Base-by-base conservation (phyloP, 1,139 yeast genomes). In the Candida mesenterica region DNA sequence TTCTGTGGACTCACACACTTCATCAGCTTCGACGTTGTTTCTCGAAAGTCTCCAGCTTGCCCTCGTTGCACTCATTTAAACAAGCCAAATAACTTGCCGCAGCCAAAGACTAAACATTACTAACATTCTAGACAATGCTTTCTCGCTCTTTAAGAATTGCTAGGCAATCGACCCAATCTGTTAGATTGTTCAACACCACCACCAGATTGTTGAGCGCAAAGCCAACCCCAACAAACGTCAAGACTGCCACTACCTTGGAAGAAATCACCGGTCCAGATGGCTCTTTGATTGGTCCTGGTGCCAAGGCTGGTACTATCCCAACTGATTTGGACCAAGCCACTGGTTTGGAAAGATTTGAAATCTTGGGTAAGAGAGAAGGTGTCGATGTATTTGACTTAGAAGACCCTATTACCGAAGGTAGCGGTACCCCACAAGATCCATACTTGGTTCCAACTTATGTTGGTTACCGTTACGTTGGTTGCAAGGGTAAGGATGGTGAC, bases 271-370 rank as follows among this genome's bases (percentile, higher is more conserved):
- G 90, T 57, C 77, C 82, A 38, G 86, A 78, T 57, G 58, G 60
- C 20, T 75, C 90, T 40, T 79, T 92, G 65, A 78, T 89, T 52
- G 96, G 97, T 65, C 79, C 83, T 41, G 97, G 96, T 77, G 95
- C 96, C 48, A 68, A 75, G 55, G 62, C 68, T 41, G 95, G 94
- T 55, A 75, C 83, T 40, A 81, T 92, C 55, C 97, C 98, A 62
- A 79, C 95, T 42, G 96, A 90, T 65, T 61, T 86, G 54, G 97
- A 92, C 57, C 97, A 90, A 72, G 90, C 97, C 54, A 94, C 98
- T 39, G 98, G 98, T 85, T 76, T 92, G 61, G 97, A 86, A 68
- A 89, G 98, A 81, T 77, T 89, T 54, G 98, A 92, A 76, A 65
- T 86, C 57, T 79, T 92, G 59, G 97, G 95, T 74, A 86, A 89